A percentile compares a stretch with the other conserved stretches of the same genome.
phyloP scores from a whole-genome alignment of 768 basidiomycete genomes.

The Gloeophyllum trabeum region DNA sequence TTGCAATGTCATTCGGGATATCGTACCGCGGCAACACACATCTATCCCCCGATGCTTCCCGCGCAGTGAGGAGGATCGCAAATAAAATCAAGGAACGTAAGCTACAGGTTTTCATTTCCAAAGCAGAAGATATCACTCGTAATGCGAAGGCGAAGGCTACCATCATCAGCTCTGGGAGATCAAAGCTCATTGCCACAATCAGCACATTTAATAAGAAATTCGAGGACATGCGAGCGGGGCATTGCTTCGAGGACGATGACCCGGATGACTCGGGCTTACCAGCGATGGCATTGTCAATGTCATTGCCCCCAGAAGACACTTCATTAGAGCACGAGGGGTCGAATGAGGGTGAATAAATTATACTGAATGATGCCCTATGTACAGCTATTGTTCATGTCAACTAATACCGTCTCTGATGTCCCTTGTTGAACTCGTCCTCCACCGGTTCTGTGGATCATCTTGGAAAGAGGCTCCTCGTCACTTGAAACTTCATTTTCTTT shows the following conservation, averaged over 20 bases:
- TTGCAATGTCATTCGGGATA: not conserved
- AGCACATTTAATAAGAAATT: slow-evolving; percentile 24
- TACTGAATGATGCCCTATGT: not conserved
- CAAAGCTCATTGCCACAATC: slow-evolving; percentile 15
- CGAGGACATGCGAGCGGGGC: slow-evolving; percentile 5
- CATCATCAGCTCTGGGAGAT: slow-evolving; percentile 14
- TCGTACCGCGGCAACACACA: not conserved
- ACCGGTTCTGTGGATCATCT: no score
- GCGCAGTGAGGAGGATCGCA: not conserved
- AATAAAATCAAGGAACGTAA: not conserved
- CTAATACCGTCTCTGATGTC: not conserved
- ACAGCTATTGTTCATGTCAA: not conserved
- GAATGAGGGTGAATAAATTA: not conserved
- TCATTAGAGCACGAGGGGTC: not conserved
- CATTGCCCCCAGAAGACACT: not conserved
- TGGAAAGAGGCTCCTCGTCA: no score
- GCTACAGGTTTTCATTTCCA: not conserved
- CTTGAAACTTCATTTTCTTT: no score
- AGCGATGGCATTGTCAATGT: not conserved
- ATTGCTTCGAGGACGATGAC: not conserved
- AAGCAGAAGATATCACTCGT: slow-evolving; percentile 4
- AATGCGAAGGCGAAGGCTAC: slow-evolving; percentile 6
- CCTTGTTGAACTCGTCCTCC: no score
- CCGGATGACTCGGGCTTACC: not conserved
- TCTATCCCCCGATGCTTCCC: not conserved